Conservation (phyloP, 805 yeast genomes). For the Candida dajiaensis region DNA sequence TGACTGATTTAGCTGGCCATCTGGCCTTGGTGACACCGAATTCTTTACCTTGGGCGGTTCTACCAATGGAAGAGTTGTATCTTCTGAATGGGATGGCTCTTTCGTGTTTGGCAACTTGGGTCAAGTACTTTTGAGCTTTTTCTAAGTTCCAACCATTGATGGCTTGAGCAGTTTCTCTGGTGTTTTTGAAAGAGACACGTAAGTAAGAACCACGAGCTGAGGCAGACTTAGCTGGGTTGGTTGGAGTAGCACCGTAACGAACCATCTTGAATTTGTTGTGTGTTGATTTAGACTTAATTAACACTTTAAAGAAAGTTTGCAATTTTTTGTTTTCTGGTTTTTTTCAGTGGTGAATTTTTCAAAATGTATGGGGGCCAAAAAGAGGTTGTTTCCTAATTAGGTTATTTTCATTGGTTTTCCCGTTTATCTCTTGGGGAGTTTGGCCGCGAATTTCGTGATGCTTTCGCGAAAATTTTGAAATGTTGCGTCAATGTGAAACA, state of each 20-base stretch:
- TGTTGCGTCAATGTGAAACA: no score
- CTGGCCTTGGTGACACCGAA: conserved; percentile 99
- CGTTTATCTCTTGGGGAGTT: neutral
- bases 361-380: neutral
- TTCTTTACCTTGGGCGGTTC: conserved; percentile 99
- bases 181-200: conserved; percentile 99
- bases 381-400: neutral
- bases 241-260: conserved; percentile 99
- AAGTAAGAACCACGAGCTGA: conserved; percentile 99
- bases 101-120: conserved; percentile 94
- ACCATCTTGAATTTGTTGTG: conserved; percentile 52
- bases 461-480: no score
- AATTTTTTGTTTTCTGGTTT: neutral
- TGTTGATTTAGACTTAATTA: neutral
- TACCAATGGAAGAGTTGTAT: conserved; percentile 93
- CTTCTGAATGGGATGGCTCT: conserved; percentile 99
- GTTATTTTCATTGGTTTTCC: neutral
- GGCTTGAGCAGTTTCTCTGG: conserved; percentile 99
- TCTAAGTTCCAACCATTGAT: conserved; percentile 96
- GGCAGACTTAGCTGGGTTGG: conserved; percentile 99
- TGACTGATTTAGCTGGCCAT: conserved; percentile 99
- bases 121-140: conserved; percentile 93
- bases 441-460: neutral
- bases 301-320: neutral
- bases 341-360: neutral